Evolutionary conservation across 2,329 filamentous ascomycete genomes (phyloP), one percentile per base, ranked within the genome.

Genomic region (Sporothrix pallida): DNA sequence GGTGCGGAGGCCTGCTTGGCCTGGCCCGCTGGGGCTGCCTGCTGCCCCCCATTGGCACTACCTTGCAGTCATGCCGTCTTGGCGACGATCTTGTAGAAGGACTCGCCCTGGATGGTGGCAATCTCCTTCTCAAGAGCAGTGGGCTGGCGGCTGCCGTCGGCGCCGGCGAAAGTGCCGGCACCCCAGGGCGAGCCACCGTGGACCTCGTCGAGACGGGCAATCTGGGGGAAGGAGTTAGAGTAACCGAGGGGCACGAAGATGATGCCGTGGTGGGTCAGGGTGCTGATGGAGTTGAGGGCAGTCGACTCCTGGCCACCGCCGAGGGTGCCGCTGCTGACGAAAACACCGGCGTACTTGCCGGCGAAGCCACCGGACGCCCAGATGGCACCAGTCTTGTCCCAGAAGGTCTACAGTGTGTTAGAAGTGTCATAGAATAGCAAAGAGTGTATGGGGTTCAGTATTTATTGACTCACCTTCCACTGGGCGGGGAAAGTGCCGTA

Each of bases 401-500:
- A 97, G 87, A 94, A 95, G 58, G 90, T 81, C 58, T 65, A n/a
- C n/a, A 2, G 6, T n/a, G 26, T 52, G 72, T 73, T 17, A 73
- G 69, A 10, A 42, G 1, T 52, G 15, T 26, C 3, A 2, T 46
- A 17, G 2, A 9, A n/a, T 8, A n/a, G 15, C 8, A 44, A 17
- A 20, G 4, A 63, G 23, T 17, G 54, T 1, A 20, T 42, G 15
- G 42, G 26, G 20, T 26, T 26, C 23, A 26, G 23, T 26, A 20
- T 9, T 4, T 12, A 7, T 58, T 13, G 6, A 73, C 78, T 71
- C 77, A 83, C 83, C 87, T 96, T 98, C 93, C 93, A 98, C 86
- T 99, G 96, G 20, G 92, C 93, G 68, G 95, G 95, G 88, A 97
- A 97, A 90, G 97, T 98, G 79, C 96, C 96, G 86, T 93, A 99